Conservation (phyloP, 345 rosid genomes). For the Murraya paniculata region DNA sequence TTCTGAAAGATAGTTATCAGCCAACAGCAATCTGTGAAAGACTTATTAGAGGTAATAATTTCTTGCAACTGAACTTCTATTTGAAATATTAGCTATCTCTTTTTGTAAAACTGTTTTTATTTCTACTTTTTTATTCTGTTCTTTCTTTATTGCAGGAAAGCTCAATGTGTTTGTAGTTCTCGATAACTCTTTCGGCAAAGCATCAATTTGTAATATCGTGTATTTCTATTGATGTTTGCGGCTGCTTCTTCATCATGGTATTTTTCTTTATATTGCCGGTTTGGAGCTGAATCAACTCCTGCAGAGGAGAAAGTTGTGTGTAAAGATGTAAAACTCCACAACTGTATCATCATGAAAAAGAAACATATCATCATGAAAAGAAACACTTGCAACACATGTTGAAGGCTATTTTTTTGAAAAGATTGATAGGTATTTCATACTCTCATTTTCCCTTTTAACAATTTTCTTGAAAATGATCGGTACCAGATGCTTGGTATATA, state of each 20-base stretch:
- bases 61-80: background rate
- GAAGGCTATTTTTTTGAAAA: background rate
- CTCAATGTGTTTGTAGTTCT: background rate
- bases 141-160: slow-evolving; percentile 8
- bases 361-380: background rate
- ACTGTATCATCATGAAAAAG: background rate
- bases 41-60: slow-evolving; percentile 27
- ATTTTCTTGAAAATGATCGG: background rate
- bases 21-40: background rate
- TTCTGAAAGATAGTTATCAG: slow-evolving; percentile 25
- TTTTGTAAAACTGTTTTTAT: background rate
- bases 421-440: background rate
- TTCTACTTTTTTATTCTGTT: background rate
- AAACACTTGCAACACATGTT: background rate
- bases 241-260: slow-evolving; percentile 14
- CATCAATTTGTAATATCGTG: background rate
- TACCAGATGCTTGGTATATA: background rate
- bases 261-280: background rate
- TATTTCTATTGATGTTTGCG: background rate
- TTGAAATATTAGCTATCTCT: background rate
- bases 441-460: background rate
- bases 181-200: background rate
- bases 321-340: slow-evolving; percentile 9
- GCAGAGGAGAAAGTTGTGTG: background rate
- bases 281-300: slow-evolving; percentile 17